Percentiles rank a stretch among this genome's conserved stretches.
Evolutionary conservation across 176 grass and related monocot species (phyloP).

Genomic region (Leersia perrieri): DNA sequence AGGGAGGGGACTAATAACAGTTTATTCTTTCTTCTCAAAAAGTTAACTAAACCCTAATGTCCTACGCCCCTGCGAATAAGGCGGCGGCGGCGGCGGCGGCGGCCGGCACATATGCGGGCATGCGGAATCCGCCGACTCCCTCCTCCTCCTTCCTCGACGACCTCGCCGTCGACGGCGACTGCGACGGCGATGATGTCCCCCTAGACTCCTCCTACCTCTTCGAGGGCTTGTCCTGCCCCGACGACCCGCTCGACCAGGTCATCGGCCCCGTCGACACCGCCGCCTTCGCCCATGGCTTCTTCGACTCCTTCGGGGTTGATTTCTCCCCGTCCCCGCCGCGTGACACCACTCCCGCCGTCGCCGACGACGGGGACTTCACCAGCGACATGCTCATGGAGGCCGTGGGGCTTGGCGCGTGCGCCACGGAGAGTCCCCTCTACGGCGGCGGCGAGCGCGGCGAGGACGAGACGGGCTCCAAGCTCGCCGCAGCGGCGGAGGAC

Average conservation of each 20-base stretch:
- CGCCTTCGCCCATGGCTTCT: neutral
- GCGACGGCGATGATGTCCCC: neutral
- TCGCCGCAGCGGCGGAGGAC: neutral
- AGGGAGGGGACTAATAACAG: too few relatives aligned
- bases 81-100: neutral
- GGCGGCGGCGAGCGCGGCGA: neutral
- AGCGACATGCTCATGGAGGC: neutral
- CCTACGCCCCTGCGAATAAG: too few relatives aligned
- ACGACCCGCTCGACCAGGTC: conserved; percentile 45
- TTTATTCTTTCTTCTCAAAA: too few relatives aligned
- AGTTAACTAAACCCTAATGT: too few relatives aligned
- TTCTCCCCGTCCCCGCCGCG: neutral
- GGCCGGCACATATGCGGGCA: neutral
- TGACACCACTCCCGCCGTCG: too few relatives aligned
- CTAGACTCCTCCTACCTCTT: neutral
- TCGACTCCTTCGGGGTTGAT: neutral
- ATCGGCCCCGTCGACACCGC: neutral
- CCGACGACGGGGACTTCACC: neutral
- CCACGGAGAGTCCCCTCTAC: neutral
- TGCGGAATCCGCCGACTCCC: neutral
- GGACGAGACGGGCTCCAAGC: neutral
- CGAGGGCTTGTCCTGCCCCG: conserved; percentile 34
- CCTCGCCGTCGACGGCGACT: neutral
- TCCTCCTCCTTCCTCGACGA: neutral
- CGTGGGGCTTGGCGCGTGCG: neutral